Conservation (phyloP, 768 basidiomycete species). For the Leccinum incarnatum region DNA sequence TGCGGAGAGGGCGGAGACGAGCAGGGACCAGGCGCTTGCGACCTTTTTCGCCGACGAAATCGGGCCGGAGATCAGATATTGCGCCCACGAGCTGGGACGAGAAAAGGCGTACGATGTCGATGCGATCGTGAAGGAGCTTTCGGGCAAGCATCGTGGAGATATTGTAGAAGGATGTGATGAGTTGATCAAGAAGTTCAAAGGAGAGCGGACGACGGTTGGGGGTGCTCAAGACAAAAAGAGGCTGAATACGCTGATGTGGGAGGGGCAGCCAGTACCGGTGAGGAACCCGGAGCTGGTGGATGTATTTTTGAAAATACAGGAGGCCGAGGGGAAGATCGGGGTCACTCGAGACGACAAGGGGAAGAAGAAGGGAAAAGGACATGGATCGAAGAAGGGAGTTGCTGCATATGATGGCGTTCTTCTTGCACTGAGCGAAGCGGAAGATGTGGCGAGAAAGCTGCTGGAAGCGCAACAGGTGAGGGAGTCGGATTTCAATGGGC, state of each 20-base stretch:
- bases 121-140: constrained; percentile 64
- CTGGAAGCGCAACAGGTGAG: constrained; percentile 81
- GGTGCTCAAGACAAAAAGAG: constrained; percentile 47
- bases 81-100: constrained; percentile 83
- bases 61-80: constrained; percentile 87
- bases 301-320: constrained; percentile 78
- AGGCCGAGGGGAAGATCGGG: constrained; percentile 62
- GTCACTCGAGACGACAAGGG: constrained; percentile 32
- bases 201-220: constrained; percentile 37
- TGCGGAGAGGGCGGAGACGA: constrained; percentile 59
- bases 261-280: constrained; percentile 78
- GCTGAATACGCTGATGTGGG: constrained; percentile 69
- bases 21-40: constrained; percentile 85
- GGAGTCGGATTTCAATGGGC: background rate
- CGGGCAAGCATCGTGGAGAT: constrained; percentile 51
- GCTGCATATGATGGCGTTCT: constrained; percentile 87
- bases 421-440: constrained; percentile 83
- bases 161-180: constrained; percentile 63
- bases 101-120: constrained; percentile 80
- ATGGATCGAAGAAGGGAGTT: constrained; percentile 67
- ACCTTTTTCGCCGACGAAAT: constrained; percentile 82
- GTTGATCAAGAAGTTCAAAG: constrained; percentile 50
- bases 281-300: constrained; percentile 91
- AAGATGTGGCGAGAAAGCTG: constrained; percentile 76
- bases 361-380: constrained; percentile 38